Percentiles rank a stretch among this genome's conserved stretches.
Conservation (phyloP, 306 rosid species). For the Hippophae rhamnoides region DNA sequence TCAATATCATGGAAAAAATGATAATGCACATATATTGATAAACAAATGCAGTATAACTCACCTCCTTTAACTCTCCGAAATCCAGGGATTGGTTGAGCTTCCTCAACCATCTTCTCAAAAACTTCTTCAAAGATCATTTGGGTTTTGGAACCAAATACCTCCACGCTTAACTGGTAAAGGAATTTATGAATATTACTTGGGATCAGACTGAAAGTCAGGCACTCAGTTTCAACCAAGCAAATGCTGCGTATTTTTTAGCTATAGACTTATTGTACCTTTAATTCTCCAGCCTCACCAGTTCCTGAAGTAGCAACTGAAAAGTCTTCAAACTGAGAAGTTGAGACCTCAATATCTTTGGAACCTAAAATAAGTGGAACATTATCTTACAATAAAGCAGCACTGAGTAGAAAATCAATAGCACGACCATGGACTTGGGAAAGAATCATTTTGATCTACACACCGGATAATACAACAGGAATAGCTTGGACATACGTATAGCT, state of each 20-base stretch:
- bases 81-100: conserved; percentile 90
- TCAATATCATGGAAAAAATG: too few species aligned
- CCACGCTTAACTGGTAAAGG: conserved; percentile 47
- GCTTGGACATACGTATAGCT: conserved; percentile 20
- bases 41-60: conserved; percentile 10
- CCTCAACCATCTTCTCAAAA: conserved; percentile 67
- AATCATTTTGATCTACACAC: conserved; percentile 26
- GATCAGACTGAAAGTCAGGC: background rate
- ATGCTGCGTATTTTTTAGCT: background rate
- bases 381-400: conserved; percentile 5
- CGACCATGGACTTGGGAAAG: background rate
- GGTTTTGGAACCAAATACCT: conserved; percentile 57
- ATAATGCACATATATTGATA: too few species aligned
- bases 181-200: conserved; percentile 1
- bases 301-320: conserved; percentile 38
- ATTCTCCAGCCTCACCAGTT: conserved; percentile 29
- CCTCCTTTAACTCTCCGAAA: conserved; percentile 96
- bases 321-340: conserved; percentile 45
- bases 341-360: conserved; percentile 35
- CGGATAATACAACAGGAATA: conserved; percentile 42
- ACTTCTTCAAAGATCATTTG: conserved; percentile 51
- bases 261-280: conserved; percentile 45
- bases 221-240: background rate
- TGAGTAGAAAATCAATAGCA: background rate
- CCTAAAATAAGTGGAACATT: conserved; percentile 6